Evolutionary conservation across 148 eudicot genomes (phyloP).

Genomic region (Gaultheria prostrata): DNA sequence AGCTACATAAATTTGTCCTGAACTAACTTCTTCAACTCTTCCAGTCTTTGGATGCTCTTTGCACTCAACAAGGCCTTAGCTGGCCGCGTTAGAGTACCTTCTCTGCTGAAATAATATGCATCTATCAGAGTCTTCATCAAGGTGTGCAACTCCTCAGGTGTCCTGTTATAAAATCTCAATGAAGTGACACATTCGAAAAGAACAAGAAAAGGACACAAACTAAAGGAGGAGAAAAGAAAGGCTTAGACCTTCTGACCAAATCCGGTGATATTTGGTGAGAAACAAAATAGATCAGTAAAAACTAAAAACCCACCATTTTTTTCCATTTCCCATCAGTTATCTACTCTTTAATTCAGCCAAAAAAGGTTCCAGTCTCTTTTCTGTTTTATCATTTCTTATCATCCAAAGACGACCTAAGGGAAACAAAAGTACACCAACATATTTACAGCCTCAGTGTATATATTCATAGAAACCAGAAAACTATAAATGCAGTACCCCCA

Average conservation of each 20-base stretch:
- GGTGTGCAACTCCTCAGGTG: constrained; percentile 70
- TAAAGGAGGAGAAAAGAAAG: not conserved
- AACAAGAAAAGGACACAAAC: not conserved
- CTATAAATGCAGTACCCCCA: not conserved
- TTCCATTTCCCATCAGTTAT: not conserved
- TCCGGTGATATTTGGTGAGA: not conserved
- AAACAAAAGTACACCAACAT: not conserved
- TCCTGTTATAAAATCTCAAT: constrained; percentile 43
- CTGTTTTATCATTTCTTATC: not conserved
- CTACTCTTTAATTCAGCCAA: not conserved
- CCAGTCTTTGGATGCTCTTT: constrained; percentile 52
- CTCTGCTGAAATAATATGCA: constrained; percentile 43
- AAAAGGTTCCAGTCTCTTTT: not conserved
- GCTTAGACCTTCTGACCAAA: not conserved
- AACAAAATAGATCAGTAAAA: not conserved
- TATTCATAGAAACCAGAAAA: not conserved
- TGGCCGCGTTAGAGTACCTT: constrained; percentile 25
- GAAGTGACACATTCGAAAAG: not conserved
- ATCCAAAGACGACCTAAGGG: not conserved
- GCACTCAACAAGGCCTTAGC: constrained; percentile 82
- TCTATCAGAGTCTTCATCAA: constrained; percentile 61
- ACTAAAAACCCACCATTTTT: not conserved
- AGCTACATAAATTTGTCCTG: constrained; percentile 70
- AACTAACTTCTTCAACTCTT: constrained; percentile 59
- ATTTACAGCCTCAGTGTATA: not conserved